Conservation (phyloP, 1,284 basidiomycete species). For the Tylopilus orsonianus region DNA sequence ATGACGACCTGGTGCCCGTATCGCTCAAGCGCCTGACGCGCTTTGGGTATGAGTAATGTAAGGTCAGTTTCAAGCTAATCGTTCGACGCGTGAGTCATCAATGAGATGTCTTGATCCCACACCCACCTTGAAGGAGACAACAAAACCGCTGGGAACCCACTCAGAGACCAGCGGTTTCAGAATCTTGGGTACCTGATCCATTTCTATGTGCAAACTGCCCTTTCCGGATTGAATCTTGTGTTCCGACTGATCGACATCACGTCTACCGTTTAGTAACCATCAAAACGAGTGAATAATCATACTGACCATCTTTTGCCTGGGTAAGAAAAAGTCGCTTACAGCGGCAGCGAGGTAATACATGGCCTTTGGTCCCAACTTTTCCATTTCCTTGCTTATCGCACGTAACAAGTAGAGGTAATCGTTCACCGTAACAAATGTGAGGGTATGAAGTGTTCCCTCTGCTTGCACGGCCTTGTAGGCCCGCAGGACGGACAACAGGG, state of each 20-base stretch:
- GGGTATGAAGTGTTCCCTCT: constrained; percentile 74
- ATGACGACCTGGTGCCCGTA: constrained; percentile 99
- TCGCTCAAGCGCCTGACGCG: constrained; percentile 81
- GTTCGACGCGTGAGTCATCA: not conserved
- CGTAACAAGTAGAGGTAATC: constrained; percentile 95
- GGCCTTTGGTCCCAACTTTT: constrained; percentile 65
- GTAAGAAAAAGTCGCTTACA: constrained; percentile 97
- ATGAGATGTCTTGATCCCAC: not conserved
- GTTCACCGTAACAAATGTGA: constrained; percentile 93
- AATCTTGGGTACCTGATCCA: constrained; percentile 99
- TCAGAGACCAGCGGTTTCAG: constrained; percentile 90
- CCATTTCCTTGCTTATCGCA: constrained; percentile 75
- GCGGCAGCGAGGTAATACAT: constrained; percentile 98
- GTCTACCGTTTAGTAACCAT: constrained; percentile 14
- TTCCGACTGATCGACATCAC: constrained; percentile 64
- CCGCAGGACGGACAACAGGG: constrained; percentile 74
- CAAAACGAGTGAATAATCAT: not conserved
- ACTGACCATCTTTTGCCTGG: constrained; percentile 82
- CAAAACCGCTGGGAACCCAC: constrained; percentile 90
- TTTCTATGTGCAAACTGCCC: constrained; percentile 89
- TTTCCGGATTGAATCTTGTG: constrained; percentile 99
- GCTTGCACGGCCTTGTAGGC: constrained; percentile 82
- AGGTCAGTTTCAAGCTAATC: constrained; percentile 89
- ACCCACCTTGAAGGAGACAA: constrained; percentile 94
- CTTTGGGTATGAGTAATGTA: constrained; percentile 85